A percentile compares a stretch with the other conserved stretches of the same genome.
Evolutionary conservation across 495 filamentous ascomycete genomes (phyloP).

Genomic region (Penicillium lividum): DNA sequence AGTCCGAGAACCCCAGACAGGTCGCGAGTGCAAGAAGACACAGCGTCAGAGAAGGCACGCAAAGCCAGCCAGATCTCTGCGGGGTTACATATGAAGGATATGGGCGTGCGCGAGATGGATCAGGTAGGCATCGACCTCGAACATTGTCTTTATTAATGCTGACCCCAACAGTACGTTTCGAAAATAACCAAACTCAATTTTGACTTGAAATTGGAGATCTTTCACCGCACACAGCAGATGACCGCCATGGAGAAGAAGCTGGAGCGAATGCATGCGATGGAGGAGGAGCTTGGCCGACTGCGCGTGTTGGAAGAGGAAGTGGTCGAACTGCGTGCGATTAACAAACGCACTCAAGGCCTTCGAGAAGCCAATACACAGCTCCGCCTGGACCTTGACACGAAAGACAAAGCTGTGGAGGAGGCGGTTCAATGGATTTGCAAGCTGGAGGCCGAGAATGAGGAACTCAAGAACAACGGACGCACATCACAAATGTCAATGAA

Average conservation of each 20-base stretch:
- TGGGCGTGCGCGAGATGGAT: constrained; percentile 54
- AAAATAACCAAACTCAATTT: constrained; percentile 87
- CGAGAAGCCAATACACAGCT: constrained; percentile 66
- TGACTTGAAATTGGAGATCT: constrained; percentile 82
- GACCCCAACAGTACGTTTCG: constrained; percentile 45
- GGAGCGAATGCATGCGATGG: constrained; percentile 66
- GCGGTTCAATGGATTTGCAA: constrained; percentile 78
- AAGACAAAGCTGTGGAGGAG: constrained; percentile 77
- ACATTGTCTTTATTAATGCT: background rate
- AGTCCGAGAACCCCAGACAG: constrained; percentile 35
- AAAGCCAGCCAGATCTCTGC: constrained; percentile 29
- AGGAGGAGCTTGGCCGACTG: constrained; percentile 68
- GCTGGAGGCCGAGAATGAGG: constrained; percentile 67
- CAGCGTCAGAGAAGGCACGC: constrained; percentile 39
- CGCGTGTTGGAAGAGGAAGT: constrained; percentile 62
- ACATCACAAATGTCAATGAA: constrained; percentile 29
- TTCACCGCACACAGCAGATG: constrained; percentile 67
- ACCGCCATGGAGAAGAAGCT: constrained; percentile 66
- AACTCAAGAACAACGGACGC: constrained; percentile 40
- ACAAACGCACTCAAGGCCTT: constrained; percentile 47
- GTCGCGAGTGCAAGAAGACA: constrained; percentile 33
- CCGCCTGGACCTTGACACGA: constrained; percentile 67
- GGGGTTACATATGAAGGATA: constrained; percentile 41
- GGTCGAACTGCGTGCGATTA: constrained; percentile 58
- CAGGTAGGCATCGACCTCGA: constrained; percentile 32